Percentiles rank a stretch among this genome's conserved stretches.
These are phyloP conservation scores for Nigrospora osmanthi DNA, from an alignment of 2,329 filamentous ascomycete genomes.

Conservation along the genomic window DNA sequence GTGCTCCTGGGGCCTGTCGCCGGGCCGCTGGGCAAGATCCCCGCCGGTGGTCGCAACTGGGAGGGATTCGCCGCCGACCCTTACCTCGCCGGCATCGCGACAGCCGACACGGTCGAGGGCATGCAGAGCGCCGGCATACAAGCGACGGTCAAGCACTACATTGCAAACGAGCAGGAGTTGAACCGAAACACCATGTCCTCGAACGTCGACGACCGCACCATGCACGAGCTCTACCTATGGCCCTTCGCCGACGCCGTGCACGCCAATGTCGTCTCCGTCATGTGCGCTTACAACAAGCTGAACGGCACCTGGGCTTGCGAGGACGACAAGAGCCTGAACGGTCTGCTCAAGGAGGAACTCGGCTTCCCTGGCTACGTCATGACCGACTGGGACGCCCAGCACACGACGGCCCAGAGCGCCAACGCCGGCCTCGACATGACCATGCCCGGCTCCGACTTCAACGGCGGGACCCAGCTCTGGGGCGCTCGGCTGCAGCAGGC, in stretches of 20 bases:
- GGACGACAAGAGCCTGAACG: slow-evolving; percentile 52
- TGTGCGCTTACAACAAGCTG: slow-evolving; percentile 69
- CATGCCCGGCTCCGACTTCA: slow-evolving; percentile 64
- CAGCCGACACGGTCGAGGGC: slow-evolving; percentile 53
- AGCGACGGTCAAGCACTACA: slow-evolving; percentile 51
- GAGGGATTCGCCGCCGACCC: slow-evolving; percentile 77
- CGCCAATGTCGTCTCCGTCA: slow-evolving; percentile 56
- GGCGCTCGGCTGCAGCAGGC: slow-evolving; percentile 43
- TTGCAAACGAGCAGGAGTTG: slow-evolving; percentile 63
- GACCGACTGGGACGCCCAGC: slow-evolving; percentile 69
- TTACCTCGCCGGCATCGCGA: slow-evolving; percentile 58
- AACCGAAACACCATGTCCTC: slow-evolving; percentile 45
- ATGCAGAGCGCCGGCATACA: slow-evolving; percentile 44
- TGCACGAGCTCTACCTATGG: slow-evolving; percentile 62
- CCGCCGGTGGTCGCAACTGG: slow-evolving; percentile 72
- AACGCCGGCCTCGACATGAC: slow-evolving; percentile 71
- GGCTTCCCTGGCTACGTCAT: slow-evolving; percentile 60
- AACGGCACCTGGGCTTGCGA: slow-evolving; percentile 63
- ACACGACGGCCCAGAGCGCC: slow-evolving; percentile 59
- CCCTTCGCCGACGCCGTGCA: slow-evolving; percentile 63
- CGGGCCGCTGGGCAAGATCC: slow-evolving; percentile 67
- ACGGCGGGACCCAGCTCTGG: slow-evolving; percentile 46
- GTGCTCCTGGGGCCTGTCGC: slow-evolving; percentile 68
- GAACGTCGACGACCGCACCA: slow-evolving; percentile 55
- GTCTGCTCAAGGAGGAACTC: slow-evolving; percentile 60